A percentile compares a stretch with the other conserved stretches of the same genome.
These are phyloP conservation scores for Periconia sp. DNA, from an alignment of 2,329 filamentous ascomycete species.

Conservation along the genomic window DNA sequence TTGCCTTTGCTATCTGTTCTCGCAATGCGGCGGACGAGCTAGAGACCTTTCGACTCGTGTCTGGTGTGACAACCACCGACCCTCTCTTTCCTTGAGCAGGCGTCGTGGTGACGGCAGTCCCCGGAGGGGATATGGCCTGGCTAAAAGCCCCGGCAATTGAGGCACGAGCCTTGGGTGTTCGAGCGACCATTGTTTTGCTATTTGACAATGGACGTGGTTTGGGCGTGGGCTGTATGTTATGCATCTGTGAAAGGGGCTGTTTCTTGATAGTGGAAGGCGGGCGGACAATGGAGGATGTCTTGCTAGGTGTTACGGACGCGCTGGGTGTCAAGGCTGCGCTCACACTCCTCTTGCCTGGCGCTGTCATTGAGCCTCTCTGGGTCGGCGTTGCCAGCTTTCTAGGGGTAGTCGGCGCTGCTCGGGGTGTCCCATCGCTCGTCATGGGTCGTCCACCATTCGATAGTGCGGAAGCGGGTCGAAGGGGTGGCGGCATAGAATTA, in stretches of 20 bases:
- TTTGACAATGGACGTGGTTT: slow-evolving; percentile 38
- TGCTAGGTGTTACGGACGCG: slow-evolving; percentile 37
- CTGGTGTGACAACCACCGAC: slow-evolving; percentile 35
- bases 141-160: slow-evolving; percentile 43
- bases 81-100: slow-evolving; percentile 23
- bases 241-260: slow-evolving; percentile 30
- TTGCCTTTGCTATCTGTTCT: slow-evolving; percentile 92
- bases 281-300: slow-evolving; percentile 38
- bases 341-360: slow-evolving; percentile 43
- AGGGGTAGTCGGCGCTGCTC: slow-evolving; percentile 38
- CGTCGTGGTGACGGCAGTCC: slow-evolving; percentile 17
- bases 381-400: slow-evolving; percentile 21
- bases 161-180: slow-evolving; percentile 39
- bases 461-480: slow-evolving; percentile 69
- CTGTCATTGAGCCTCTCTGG: slow-evolving; percentile 39
- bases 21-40: slow-evolving; percentile 83
- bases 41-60: slow-evolving; percentile 47
- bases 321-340: slow-evolving; percentile 34
- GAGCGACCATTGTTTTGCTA: slow-evolving; percentile 44
- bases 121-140: slow-evolving; percentile 39
- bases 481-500: slow-evolving; percentile 65
- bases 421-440: slow-evolving; percentile 50
- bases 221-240: slow-evolving; percentile 33
- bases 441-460: slow-evolving; percentile 56
- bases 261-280: slow-evolving; percentile 39